Conservation (phyloP, 257 asterid species). For the Jaltomata sinuosa region DNA sequence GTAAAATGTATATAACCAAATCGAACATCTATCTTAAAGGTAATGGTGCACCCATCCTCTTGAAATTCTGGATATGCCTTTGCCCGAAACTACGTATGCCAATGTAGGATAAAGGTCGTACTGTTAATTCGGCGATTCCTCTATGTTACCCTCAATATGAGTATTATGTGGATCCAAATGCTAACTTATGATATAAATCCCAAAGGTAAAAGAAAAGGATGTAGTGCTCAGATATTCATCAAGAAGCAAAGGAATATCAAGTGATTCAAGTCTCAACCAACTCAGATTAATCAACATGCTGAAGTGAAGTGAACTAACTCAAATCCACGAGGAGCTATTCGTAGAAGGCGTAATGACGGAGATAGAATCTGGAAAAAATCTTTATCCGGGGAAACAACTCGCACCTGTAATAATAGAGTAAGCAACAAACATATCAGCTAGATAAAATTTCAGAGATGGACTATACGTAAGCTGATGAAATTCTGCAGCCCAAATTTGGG, state of each 20-base stretch:
- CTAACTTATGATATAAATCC: not conserved
- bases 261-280: not conserved
- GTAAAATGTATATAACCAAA: not conserved
- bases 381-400: conserved; percentile 98
- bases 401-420: conserved; percentile 50
- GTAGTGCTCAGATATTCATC: not conserved
- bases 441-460: not conserved
- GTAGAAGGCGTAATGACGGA: conserved; percentile 91
- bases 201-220: conserved; percentile 1
- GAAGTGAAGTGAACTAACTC: conserved; percentile 45
- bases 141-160: conserved; percentile 18
- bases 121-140: too few species aligned
- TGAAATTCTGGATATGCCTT: too few species aligned
- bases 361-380: conserved; percentile 94
- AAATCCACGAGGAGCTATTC: conserved; percentile 96
- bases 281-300: not conserved
- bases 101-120: too few species aligned
- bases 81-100: too few species aligned
- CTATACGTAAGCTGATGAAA: not conserved
- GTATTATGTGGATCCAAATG: not conserved
- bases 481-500: not conserved
- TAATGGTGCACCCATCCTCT: not conserved
- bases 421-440: conserved; percentile 2
- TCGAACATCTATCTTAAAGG: not conserved
- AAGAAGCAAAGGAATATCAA: not conserved